These are phyloP conservation scores for Quercus agrifolia DNA, from an alignment of 306 rosid species.

Conservation along the genomic window DNA sequence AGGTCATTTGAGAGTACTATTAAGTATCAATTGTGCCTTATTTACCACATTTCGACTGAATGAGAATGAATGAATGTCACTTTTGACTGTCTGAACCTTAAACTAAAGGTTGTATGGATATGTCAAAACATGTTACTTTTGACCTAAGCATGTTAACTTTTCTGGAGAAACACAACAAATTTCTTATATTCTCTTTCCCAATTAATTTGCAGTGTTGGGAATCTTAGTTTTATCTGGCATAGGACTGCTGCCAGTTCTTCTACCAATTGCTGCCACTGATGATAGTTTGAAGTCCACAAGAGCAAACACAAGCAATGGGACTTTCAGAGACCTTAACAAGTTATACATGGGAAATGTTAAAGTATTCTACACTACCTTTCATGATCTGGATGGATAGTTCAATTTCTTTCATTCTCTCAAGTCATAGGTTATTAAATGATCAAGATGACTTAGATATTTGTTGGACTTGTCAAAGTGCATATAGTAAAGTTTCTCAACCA, in stretches of 20 bases:
- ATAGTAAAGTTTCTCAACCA: neutral
- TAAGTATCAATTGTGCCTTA: no score
- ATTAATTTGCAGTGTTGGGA: conserved; percentile 49
- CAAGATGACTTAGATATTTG: neutral
- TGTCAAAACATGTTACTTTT: no score
- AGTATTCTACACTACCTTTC: conserved; percentile 29
- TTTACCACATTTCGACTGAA: no score
- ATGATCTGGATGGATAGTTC: neutral
- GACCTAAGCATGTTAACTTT: no score
- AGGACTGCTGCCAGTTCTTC: conserved; percentile 73
- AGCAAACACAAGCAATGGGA: conserved; percentile 39
- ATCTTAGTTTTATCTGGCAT: conserved; percentile 65
- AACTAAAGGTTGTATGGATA: no score
- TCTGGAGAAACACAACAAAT: no score
- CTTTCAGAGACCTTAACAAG: conserved; percentile 63
- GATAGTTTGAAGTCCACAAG: neutral
- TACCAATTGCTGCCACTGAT: conserved; percentile 72
- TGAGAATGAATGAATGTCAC: no score
- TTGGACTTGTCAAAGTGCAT: neutral
- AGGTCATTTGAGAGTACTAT: no score
- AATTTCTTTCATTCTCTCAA: neutral
- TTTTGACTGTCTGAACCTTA: no score
- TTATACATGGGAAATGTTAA: conserved; percentile 67
- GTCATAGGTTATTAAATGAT: neutral
- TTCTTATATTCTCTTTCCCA: neutral